Evolutionary conservation across 2,329 filamentous ascomycete species (phyloP).

Genomic region (Sordariomycetes sp.): DNA sequence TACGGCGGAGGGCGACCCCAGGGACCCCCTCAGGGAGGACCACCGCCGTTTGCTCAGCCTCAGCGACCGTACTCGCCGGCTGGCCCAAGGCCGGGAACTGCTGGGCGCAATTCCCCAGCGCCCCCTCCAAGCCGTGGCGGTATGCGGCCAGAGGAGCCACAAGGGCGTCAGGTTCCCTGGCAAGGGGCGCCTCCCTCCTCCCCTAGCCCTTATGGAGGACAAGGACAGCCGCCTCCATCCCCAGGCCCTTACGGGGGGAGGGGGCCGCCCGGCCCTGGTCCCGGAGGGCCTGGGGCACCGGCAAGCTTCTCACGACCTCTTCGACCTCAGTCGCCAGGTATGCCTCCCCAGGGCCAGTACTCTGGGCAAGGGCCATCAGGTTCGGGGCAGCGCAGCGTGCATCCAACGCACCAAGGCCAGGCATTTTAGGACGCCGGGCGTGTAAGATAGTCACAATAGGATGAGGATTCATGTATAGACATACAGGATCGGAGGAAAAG

Average conservation of each 20-base stretch:
- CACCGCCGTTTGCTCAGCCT: constrained; percentile 6
- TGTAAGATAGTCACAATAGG: not conserved
- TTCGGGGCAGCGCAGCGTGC: constrained; percentile 12
- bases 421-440: constrained; percentile 16
- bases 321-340: constrained; percentile 15
- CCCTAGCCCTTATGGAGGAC: constrained; percentile 33
- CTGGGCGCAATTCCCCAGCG: constrained; percentile 11
- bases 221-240: constrained; percentile 31
- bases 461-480: constrained; percentile 1
- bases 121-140: constrained; percentile 8
- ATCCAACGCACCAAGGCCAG: constrained; percentile 25
- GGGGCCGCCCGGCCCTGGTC: constrained; percentile 15
- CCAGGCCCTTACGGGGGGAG: constrained; percentile 17
- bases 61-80: constrained; percentile 22
- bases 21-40: constrained; percentile 3
- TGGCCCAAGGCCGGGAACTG: constrained; percentile 13
- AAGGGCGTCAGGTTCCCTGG: constrained; percentile 63
- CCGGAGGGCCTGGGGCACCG: constrained; percentile 7
- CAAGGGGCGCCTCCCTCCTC: constrained; percentile 59
- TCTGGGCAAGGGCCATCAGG: constrained; percentile 7
- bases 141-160: constrained; percentile 30
- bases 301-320: constrained; percentile 23
- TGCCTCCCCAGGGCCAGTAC: constrained; percentile 21
- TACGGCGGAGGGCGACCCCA: constrained; percentile 35
- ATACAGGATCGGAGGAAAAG: not conserved